These are phyloP conservation scores for Lactarius evosmus DNA, from an alignment of 768 basidiomycete species.

Conservation along the genomic window DNA sequence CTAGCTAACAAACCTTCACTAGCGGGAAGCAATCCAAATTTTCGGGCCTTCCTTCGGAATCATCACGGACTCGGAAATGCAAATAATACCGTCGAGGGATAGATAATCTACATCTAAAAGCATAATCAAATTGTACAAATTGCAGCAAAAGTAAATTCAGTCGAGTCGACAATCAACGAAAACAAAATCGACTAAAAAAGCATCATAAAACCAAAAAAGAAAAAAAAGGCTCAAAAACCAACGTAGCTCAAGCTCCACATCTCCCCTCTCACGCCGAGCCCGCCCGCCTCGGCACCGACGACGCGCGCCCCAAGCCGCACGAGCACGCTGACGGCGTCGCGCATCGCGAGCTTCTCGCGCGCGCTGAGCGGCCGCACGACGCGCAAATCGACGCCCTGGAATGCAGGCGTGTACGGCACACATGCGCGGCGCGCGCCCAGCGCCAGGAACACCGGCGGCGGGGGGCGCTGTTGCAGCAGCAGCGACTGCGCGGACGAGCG, in stretches of 20 bases:
- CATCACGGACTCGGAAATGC: not conserved
- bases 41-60: too few relatives aligned
- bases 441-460: slow-evolving; percentile 27
- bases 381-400: slow-evolving; percentile 27
- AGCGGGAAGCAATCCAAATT: too few relatives aligned
- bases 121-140: not conserved
- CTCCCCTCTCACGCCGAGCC: slow-evolving; percentile 23
- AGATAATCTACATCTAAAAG: not conserved
- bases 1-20: too few relatives aligned
- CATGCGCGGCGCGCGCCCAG: slow-evolving; percentile 28
- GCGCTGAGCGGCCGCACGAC: slow-evolving; percentile 26
- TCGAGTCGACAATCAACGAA: not conserved
- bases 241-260: slow-evolving; percentile 30
- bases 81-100: too few relatives aligned
- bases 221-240: slow-evolving; percentile 16
- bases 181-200: not conserved
- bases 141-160: not conserved
- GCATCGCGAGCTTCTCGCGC: slow-evolving; percentile 28
- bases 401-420: slow-evolving; percentile 27
- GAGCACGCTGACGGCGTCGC: slow-evolving; percentile 24
- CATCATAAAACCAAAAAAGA: not conserved
- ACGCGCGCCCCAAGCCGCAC: slow-evolving; percentile 23
- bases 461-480: not conserved
- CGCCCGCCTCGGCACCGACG: slow-evolving; percentile 14
- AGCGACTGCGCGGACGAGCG: slow-evolving; percentile 6